Base-by-base conservation (phyloP, 2,329 filamentous ascomycete genomes). In the Pyrenochaeta sp. region DNA sequence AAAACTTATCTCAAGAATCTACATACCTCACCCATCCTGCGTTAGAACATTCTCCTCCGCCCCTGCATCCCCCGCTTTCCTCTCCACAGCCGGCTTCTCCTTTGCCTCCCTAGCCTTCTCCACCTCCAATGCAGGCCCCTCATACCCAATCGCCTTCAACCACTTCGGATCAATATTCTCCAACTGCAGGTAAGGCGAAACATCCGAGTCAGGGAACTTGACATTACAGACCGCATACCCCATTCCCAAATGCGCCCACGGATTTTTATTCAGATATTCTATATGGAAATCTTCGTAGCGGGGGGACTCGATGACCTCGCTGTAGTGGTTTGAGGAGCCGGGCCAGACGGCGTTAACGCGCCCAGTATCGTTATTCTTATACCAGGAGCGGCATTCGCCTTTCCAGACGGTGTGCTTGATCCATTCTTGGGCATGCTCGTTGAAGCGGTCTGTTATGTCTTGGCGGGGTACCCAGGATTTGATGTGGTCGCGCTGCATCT, bases 391-490 rank as follows among this genome's bases (percentile, higher is more conserved):
- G 54, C 81, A 83, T 5, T 78, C 72, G 25, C 79, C 75, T 54
- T 79, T 81, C 80, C 80, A 84, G 7, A 83, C 81, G 0, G 81
- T 83, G 56, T 82, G 78, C 64, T 80, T 82, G 62, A 83, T 76
- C 79, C 79, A 83, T 55, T 81, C 79, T 62, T 82, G 75, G 2
- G 76, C 73, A 52, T 82, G 79, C 25, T 74, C 73, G 56, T 81
- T 81, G 72, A 81, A 83, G 5, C 54, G 39, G 36, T 81, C 78
- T 0, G 78, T 80, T 37, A 80, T 74, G 15, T 77, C 74, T 55
- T 80, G 78, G 13, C 71, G 70, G 0, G 80, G 78, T 2, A 74
- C 72, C 75, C 74, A 80, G 51, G 72, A 75, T 32, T 74, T 75
- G 61, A 83, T 77, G 57, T 80, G 78, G 44, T 82, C 80, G 36